A percentile compares a stretch with the other conserved stretches of the same genome.
phyloP scores from a whole-genome alignment of 2,329 filamentous ascomycete genomes.

The Sclerotinia glacialis region DNA sequence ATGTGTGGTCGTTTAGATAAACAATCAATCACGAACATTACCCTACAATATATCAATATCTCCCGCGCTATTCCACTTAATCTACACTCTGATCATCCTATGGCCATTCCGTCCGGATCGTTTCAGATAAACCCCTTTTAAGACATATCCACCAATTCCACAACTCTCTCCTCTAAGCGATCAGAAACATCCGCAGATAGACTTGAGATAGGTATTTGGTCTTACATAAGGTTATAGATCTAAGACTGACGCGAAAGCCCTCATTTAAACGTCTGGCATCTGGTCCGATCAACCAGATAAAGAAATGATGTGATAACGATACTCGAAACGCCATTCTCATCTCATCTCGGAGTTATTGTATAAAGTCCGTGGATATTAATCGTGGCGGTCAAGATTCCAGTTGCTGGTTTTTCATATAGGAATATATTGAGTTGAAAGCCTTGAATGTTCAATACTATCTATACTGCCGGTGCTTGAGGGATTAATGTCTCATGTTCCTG shows the following conservation, averaged over 20 bases:
- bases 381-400: neutral
- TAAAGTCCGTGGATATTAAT: neutral
- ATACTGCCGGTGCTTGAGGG: neutral
- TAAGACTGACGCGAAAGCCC: constrained; percentile 6
- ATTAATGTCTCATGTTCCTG: neutral
- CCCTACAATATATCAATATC: too few relatives aligned
- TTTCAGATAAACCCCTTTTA: neutral
- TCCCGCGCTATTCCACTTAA: neutral
- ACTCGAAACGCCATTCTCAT: neutral
- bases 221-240: neutral
- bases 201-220: too few relatives aligned
- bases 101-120: neutral
- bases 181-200: neutral
- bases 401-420: neutral
- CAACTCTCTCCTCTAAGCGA: neutral
- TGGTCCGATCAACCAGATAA: neutral
- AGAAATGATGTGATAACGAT: neutral
- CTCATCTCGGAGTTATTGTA: neutral
- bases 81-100: neutral
- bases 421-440: neutral
- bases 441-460: neutral
- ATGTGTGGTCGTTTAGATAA: too few relatives aligned
- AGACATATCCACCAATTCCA: neutral
- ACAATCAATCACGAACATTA: too few relatives aligned
- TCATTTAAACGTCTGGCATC: neutral